Percentiles rank a stretch among this genome's conserved stretches.
Conservation (phyloP, 2,329 filamentous ascomycete species). For the Thermothelomyces thermophilus region DNA sequence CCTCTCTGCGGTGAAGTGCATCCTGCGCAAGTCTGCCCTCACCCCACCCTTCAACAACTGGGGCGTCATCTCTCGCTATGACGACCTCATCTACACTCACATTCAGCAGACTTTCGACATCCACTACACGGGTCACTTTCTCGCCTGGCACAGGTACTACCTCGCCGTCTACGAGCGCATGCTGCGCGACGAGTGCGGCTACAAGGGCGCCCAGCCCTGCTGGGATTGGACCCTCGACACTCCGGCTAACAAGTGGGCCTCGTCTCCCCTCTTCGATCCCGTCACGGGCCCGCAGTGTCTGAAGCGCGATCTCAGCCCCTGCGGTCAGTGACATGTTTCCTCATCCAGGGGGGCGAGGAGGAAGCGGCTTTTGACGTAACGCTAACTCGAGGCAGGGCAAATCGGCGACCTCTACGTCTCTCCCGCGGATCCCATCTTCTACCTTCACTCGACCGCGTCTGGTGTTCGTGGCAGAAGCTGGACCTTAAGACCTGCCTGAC, state of each 20-base stretch:
- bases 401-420: slow-evolving; percentile 11
- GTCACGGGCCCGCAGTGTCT: slow-evolving; percentile 20
- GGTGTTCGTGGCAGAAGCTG: slow-evolving; percentile 24
- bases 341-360: too few relatives aligned
- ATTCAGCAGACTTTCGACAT: slow-evolving; percentile 29
- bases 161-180: slow-evolving; percentile 32
- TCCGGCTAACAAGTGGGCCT: background rate
- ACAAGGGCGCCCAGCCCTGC: slow-evolving; percentile 33
- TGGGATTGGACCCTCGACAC: slow-evolving; percentile 34
- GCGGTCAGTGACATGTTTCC: too few relatives aligned
- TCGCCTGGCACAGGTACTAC: slow-evolving; percentile 37
- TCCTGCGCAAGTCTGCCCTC: slow-evolving; percentile 28
- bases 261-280: slow-evolving; percentile 20
- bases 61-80: slow-evolving; percentile 27
- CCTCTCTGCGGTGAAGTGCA: slow-evolving; percentile 26
- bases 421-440: slow-evolving; percentile 24
- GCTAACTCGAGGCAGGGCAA: background rate
- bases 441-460: slow-evolving; percentile 22
- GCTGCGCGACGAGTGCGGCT: slow-evolving; percentile 35
- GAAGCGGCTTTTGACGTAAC: too few relatives aligned
- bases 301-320: slow-evolving; percentile 16
- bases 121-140: slow-evolving; percentile 32
- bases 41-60: slow-evolving; percentile 25
- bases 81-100: slow-evolving; percentile 35
- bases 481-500: slow-evolving; percentile 8